Conservation (phyloP, 2,329 filamentous ascomycete species). For the Paecilomyces formosus region DNA sequence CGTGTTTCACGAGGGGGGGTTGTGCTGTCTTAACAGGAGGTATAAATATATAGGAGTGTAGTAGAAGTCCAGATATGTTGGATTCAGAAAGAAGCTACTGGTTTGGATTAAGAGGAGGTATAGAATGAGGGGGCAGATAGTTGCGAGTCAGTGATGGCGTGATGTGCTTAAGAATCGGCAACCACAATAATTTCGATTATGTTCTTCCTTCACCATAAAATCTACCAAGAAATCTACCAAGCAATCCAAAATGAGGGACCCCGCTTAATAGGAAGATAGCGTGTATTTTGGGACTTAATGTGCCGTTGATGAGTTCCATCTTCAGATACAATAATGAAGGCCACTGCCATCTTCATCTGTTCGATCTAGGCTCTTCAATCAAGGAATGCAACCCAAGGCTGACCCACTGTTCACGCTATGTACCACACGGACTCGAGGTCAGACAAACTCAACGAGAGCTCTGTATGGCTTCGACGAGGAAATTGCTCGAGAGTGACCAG, state of each 20-base stretch:
- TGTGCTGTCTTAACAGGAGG: not conserved
- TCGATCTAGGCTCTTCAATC: not conserved
- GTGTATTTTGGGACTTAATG: not conserved
- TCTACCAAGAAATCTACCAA: not conserved
- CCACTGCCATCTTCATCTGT: not conserved
- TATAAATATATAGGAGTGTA: too few relatives aligned
- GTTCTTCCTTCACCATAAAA: too few relatives aligned
- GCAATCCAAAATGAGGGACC: not conserved
- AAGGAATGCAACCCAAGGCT: not conserved
- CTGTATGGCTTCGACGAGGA: not conserved
- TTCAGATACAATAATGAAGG: not conserved
- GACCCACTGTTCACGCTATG: not conserved
- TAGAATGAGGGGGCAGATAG: too few relatives aligned
- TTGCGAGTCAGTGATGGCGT: too few relatives aligned
- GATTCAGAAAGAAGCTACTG: too few relatives aligned
- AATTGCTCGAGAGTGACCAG: not conserved
- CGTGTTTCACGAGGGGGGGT: too few relatives aligned
- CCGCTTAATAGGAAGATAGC: not conserved
- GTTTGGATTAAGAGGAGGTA: too few relatives aligned
- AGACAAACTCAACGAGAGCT: not conserved
- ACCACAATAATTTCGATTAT: too few relatives aligned
- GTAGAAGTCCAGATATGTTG: too few relatives aligned
- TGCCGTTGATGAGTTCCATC: not conserved
- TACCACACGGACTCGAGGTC: not conserved
- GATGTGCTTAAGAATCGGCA: too few relatives aligned